These are phyloP conservation scores for Calcarisporium arbuscula DNA, from an alignment of 2,329 filamentous ascomycete genomes.

Conservation along the genomic window DNA sequence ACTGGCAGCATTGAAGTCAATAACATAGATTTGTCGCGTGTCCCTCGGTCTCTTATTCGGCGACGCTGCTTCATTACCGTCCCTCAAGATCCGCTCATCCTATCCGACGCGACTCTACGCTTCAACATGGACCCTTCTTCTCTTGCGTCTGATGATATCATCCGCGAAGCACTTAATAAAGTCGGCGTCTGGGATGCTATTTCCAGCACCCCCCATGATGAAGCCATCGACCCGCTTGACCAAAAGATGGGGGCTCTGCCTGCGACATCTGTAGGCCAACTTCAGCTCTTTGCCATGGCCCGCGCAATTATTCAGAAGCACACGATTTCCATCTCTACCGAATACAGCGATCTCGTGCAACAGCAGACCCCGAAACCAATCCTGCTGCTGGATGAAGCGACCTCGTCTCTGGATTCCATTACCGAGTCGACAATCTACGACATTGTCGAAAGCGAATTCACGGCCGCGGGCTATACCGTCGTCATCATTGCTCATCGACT, in stretches of 20 bases:
- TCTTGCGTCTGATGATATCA: slow-evolving; percentile 2
- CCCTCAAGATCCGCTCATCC: neutral
- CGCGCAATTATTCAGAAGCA: slow-evolving; percentile 25
- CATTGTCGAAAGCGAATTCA: slow-evolving; percentile 20
- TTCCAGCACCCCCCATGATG: neutral
- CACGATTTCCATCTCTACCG: too few species aligned
- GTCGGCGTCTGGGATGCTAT: slow-evolving; percentile 9
- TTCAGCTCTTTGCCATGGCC: slow-evolving; percentile 25
- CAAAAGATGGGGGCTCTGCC: slow-evolving; percentile 17
- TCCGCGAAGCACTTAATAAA: slow-evolving; percentile 9
- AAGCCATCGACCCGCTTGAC: slow-evolving; percentile 13
- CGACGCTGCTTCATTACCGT: slow-evolving; percentile 1
- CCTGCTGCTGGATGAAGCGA: slow-evolving; percentile 25
- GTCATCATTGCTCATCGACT: slow-evolving; percentile 29
- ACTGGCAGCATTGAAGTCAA: slow-evolving; percentile 22
- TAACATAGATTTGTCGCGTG: slow-evolving; percentile 16
- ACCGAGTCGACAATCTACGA: slow-evolving; percentile 25
- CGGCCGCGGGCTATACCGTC: slow-evolving; percentile 26
- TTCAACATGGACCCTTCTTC: slow-evolving; percentile 4
- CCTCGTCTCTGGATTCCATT: slow-evolving; percentile 22
- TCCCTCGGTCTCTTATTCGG: slow-evolving; percentile 12
- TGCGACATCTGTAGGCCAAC: slow-evolving; percentile 21
- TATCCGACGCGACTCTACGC: neutral
- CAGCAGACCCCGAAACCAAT: slow-evolving; percentile 19
- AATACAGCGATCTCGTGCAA: too few species aligned